Percentiles rank a stretch among this genome's conserved stretches.
These are phyloP conservation scores for Pichia sp. DNA, from an alignment of 1,139 yeast species.

Conservation along the genomic window DNA sequence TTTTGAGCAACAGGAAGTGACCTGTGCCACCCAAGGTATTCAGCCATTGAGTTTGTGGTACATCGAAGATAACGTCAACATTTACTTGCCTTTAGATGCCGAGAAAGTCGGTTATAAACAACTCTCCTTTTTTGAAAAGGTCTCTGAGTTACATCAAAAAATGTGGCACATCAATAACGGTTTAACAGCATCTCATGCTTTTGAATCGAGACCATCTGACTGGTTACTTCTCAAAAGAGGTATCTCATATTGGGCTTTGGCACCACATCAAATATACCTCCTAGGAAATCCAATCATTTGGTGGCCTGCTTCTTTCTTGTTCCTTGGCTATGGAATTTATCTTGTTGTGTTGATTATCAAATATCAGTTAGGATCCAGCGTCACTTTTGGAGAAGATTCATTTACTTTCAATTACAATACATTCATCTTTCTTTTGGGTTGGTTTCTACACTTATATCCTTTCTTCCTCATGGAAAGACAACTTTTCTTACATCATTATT, in stretches of 20 bases:
- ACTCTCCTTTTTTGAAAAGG: slow-evolving; percentile 64
- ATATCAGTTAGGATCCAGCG: slow-evolving; percentile 67
- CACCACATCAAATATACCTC: slow-evolving; percentile 75
- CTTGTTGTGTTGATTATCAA: slow-evolving; percentile 53
- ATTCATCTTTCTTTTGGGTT: slow-evolving; percentile 68
- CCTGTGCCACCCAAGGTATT: slow-evolving; percentile 81
- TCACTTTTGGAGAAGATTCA: slow-evolving; percentile 48
- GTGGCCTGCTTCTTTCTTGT: slow-evolving; percentile 73
- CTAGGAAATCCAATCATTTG: slow-evolving; percentile 88
- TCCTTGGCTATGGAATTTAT: slow-evolving; percentile 53
- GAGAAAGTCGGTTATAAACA: slow-evolving; percentile 58
- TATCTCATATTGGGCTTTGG: slow-evolving; percentile 79
- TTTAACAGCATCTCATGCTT: slow-evolving; percentile 76
- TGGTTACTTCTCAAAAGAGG: slow-evolving; percentile 93
- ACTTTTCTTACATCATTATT: slow-evolving; percentile 86
- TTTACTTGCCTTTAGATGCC: slow-evolving; percentile 40
- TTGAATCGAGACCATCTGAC: slow-evolving; percentile 81
- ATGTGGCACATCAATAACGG: slow-evolving; percentile 94
- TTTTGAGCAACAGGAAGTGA: slow-evolving; percentile 93
- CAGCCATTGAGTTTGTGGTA: slow-evolving; percentile 79
- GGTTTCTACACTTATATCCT: slow-evolving; percentile 82
- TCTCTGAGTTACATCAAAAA: slow-evolving; percentile 71
- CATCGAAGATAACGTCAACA: slow-evolving; percentile 70
- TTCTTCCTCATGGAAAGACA: slow-evolving; percentile 93
- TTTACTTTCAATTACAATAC: slow-evolving; percentile 70